phyloP scores from a whole-genome alignment of 2,329 filamentous ascomycete species.

The Arachnomyces sp. region DNA sequence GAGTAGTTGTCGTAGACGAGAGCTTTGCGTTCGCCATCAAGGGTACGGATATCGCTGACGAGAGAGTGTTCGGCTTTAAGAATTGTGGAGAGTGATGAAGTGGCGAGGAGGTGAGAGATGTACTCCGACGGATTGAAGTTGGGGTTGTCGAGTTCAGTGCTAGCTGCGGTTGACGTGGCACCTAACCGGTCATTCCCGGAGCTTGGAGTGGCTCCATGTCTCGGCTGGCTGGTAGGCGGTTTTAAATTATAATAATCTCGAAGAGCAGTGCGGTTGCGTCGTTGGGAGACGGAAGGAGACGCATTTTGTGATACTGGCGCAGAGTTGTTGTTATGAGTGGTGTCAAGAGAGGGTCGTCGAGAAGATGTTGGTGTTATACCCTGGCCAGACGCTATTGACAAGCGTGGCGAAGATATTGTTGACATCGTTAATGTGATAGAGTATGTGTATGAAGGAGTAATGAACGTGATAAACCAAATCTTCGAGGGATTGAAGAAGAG shows the following conservation, averaged over 20 bases:
- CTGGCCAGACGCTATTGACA: slow-evolving; percentile 50
- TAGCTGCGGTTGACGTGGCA: slow-evolving; percentile 23
- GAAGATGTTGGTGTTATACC: slow-evolving; percentile 65
- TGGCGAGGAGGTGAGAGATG: slow-evolving; percentile 34
- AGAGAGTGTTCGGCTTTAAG: slow-evolving; percentile 39
- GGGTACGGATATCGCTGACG: slow-evolving; percentile 67
- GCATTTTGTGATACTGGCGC: slow-evolving; percentile 34
- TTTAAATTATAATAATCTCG: slow-evolving; percentile 92
- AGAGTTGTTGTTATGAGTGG: slow-evolving; percentile 30
- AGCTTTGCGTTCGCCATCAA: slow-evolving; percentile 94
- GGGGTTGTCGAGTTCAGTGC: slow-evolving; percentile 61
- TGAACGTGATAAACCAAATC: too few species aligned
- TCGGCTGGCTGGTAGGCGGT: slow-evolving; percentile 34
- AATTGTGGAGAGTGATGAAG: slow-evolving; percentile 35
- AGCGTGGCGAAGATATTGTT: slow-evolving; percentile 53
- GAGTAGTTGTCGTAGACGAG: slow-evolving; percentile 98
- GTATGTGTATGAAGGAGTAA: too few species aligned
- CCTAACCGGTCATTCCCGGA: too few species aligned
- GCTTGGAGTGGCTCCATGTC: slow-evolving; percentile 30
- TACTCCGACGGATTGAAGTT: slow-evolving; percentile 64
- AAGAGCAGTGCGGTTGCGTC: slow-evolving; percentile 74
- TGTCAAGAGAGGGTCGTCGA: slow-evolving; percentile 65
- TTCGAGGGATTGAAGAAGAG: too few species aligned
- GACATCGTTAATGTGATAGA: slow-evolving; percentile 44
- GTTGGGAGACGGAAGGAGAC: slow-evolving; percentile 31